Percentiles rank a stretch among this genome's conserved stretches.
phyloP scores from a whole-genome alignment of 345 rosid species.

The Chamaenerion angustifolium region DNA sequence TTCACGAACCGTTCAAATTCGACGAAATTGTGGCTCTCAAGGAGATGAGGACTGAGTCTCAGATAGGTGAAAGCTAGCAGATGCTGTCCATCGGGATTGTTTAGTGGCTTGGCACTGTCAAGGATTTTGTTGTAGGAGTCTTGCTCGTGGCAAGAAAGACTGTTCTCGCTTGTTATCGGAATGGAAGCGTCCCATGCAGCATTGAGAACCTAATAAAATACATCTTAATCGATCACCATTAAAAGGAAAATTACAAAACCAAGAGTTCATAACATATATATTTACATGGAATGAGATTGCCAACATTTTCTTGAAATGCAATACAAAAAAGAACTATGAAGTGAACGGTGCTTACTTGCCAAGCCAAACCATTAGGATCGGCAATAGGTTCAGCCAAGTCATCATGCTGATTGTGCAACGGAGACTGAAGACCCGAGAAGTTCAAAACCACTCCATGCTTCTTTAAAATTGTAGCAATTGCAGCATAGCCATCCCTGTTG shows the following conservation, averaged over 20 bases:
- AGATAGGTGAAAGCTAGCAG: slow-evolving; percentile 61
- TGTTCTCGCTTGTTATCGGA: slow-evolving; percentile 56
- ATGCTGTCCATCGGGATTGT: slow-evolving; percentile 77
- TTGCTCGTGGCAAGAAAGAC: slow-evolving; percentile 64
- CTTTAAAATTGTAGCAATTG: slow-evolving; percentile 49
- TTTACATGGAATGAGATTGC: too few species aligned
- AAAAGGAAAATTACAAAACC: background rate
- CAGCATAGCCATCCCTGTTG: slow-evolving; percentile 84
- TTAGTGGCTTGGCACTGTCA: slow-evolving; percentile 59
- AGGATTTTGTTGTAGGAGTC: slow-evolving; percentile 58
- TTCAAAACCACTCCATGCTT: slow-evolving; percentile 63
- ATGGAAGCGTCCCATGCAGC: slow-evolving; percentile 76
- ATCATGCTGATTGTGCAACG: slow-evolving; percentile 40
- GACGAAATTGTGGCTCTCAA: slow-evolving; percentile 62
- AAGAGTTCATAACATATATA: too few species aligned
- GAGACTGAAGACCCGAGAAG: slow-evolving; percentile 49
- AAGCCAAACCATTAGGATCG: slow-evolving; percentile 67
- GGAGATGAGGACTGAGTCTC: slow-evolving; percentile 58
- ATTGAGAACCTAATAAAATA: slow-evolving; percentile 54
- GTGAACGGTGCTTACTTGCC: slow-evolving; percentile 51
- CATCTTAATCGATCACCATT: background rate
- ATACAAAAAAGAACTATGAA: too few species aligned
- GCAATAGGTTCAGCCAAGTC: slow-evolving; percentile 40
- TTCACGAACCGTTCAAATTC: slow-evolving; percentile 77
- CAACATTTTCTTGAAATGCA: too few species aligned